Percentiles rank a stretch among this genome's conserved stretches.
These are phyloP conservation scores for Phlebiopsis flavidoalba DNA, from an alignment of 768 basidiomycete genomes.

Conservation along the genomic window DNA sequence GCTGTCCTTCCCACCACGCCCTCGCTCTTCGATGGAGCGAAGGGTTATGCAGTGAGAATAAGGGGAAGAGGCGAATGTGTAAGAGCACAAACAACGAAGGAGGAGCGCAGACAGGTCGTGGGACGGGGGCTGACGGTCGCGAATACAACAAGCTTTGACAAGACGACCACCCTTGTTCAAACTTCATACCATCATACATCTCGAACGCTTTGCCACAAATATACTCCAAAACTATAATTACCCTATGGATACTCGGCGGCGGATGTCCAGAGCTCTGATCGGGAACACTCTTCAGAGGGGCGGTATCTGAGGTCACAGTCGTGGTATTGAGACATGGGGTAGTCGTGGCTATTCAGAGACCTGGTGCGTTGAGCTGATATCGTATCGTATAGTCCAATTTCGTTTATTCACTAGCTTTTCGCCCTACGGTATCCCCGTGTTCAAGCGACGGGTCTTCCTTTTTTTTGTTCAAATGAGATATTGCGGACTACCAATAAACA, in stretches of 20 bases:
- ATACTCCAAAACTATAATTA: background rate
- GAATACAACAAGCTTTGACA: background rate
- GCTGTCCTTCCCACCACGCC: no score
- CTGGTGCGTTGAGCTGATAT: background rate
- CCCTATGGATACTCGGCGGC: background rate
- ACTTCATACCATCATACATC: slow-evolving; percentile 2
- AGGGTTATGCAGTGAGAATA: background rate
- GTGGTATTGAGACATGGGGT: background rate
- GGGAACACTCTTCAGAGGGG: no score
- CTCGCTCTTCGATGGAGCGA: no score
- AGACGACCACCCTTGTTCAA: background rate
- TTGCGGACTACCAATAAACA: background rate
- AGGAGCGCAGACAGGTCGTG: slow-evolving; percentile 12
- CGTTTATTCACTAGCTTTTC: background rate
- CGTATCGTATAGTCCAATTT: background rate
- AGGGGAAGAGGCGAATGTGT: background rate
- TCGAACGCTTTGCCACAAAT: background rate
- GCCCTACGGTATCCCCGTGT: background rate
- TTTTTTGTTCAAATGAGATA: background rate
- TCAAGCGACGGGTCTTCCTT: background rate
- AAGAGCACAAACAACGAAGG: slow-evolving; percentile 6
- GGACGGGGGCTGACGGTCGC: background rate
- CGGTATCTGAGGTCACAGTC: background rate
- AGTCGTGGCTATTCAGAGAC: background rate
- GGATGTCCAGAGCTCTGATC: background rate